phyloP scores from a whole-genome alignment of 2,329 filamentous ascomycete genomes.

The Penicillium fuscoglaucum region DNA sequence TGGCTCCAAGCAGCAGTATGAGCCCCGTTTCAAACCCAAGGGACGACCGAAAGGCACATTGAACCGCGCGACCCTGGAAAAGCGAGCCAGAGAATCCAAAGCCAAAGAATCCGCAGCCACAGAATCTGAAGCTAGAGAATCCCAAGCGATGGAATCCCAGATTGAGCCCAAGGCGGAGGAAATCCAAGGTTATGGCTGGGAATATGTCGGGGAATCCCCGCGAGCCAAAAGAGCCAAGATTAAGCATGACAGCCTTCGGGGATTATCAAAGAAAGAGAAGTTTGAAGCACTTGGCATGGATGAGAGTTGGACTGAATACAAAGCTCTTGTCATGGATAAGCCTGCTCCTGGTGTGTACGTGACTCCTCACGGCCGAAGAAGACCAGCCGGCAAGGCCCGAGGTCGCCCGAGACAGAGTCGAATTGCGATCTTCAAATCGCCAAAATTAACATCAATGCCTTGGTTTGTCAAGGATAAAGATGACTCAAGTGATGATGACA shows the following conservation, averaged over 20 bases:
- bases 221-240: conserved; percentile 15
- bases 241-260: conserved; percentile 24
- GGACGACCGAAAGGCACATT: conserved; percentile 22
- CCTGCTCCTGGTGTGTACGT: conserved; percentile 43
- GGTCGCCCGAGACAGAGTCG: conserved; percentile 42
- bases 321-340: conserved; percentile 39
- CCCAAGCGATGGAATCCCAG: neutral
- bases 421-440: conserved; percentile 43
- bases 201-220: conserved; percentile 4
- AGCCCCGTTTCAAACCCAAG: conserved; percentile 2
- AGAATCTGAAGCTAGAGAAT: neutral
- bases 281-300: conserved; percentile 43
- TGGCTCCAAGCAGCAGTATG: conserved; percentile 12
- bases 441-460: conserved; percentile 33
- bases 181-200: conserved; percentile 7
- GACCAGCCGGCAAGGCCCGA: conserved; percentile 39
- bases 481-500: conserved; percentile 9
- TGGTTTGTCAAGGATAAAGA: conserved; percentile 35
- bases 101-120: neutral
- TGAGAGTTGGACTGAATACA: conserved; percentile 45
- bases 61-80: conserved; percentile 12
- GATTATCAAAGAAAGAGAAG: conserved; percentile 41
- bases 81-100: neutral
- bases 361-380: conserved; percentile 41
- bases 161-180: neutral